Conservation (phyloP, 2,329 filamentous ascomycete species). For the Dryadomyces quercus-mongolicae region DNA sequence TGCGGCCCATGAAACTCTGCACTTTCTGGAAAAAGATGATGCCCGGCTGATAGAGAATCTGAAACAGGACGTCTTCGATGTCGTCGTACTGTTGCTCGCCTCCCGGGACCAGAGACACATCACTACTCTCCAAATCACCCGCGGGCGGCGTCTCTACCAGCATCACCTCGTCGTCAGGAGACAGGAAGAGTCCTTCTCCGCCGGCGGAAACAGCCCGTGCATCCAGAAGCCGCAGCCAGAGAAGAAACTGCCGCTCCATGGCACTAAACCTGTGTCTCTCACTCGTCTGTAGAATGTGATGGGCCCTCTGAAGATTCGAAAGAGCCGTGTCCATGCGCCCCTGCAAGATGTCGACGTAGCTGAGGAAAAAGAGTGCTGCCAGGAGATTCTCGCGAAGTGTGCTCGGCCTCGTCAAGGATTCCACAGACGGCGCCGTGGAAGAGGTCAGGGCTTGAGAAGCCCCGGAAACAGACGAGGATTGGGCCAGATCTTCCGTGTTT, state of each 20-base stretch:
- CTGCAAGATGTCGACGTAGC: conserved; percentile 38
- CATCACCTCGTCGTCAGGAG: conserved; percentile 32
- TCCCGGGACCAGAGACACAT: conserved; percentile 4
- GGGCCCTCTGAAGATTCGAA: conserved; percentile 35
- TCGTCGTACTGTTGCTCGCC: conserved; percentile 17
- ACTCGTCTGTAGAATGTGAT: conserved; percentile 31
- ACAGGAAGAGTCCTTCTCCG: conserved; percentile 40
- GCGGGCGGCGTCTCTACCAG: conserved; percentile 31
- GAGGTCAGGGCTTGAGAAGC: too few relatives aligned
- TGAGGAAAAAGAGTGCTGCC: conserved; percentile 39
- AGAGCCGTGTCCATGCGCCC: conserved; percentile 32
- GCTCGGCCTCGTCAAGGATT: conserved; percentile 19
- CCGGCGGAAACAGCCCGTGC: conserved; percentile 43
- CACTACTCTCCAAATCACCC: conserved; percentile 22
- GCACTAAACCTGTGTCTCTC: conserved; percentile 23
- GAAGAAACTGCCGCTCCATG: conserved; percentile 34
- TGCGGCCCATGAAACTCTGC: conserved; percentile 43
- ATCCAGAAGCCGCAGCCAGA: conserved; percentile 43
- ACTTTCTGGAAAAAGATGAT: conserved; percentile 46
- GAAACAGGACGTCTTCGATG: conserved; percentile 39
- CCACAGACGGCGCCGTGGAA: too few relatives aligned
- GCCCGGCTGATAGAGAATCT: conserved; percentile 41
- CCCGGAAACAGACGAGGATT: too few relatives aligned
- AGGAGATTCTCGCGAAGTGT: conserved; percentile 28
- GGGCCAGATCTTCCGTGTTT: conserved; percentile 8